These are phyloP conservation scores for Ophiobolus disseminans DNA, from an alignment of 2,329 filamentous ascomycete genomes.

Conservation along the genomic window DNA sequence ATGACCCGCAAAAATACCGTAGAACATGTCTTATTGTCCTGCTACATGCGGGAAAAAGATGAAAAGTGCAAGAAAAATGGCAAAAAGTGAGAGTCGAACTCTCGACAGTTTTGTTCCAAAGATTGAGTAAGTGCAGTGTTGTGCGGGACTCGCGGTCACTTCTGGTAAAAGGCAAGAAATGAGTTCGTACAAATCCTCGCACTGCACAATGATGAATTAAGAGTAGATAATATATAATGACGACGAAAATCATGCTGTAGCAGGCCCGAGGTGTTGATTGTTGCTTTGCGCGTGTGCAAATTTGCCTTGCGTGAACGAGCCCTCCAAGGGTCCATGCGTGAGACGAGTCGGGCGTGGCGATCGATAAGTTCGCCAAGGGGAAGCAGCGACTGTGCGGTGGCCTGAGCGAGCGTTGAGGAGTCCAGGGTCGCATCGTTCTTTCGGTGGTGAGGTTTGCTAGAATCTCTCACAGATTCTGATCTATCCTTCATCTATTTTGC, in stretches of 20 bases:
- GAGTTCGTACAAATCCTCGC: constrained; percentile 75
- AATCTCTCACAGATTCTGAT: neutral
- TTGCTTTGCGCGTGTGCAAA: neutral
- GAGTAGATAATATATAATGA: constrained; percentile 29
- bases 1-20: too few relatives aligned
- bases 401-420: constrained; percentile 1
- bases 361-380: neutral
- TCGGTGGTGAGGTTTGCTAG: neutral
- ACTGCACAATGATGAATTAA: constrained; percentile 57
- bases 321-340: constrained; percentile 1
- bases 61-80: constrained; percentile 22
- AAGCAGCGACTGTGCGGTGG: constrained; percentile 13
- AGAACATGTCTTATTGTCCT: too few relatives aligned
- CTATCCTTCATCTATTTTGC: neutral
- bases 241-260: neutral
- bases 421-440: neutral
- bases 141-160: constrained; percentile 73
- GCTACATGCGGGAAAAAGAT: too few relatives aligned
- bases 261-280: neutral
- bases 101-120: constrained; percentile 58
- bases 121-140: constrained; percentile 65
- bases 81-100: constrained; percentile 55
- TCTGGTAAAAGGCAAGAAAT: constrained; percentile 84
- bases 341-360: neutral
- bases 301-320: neutral